Evolutionary conservation across 225 moss, liverwort and hornwort genomes (phyloP), one percentile per base, ranked within the genome.

Genomic region (Straminergon stramineum): DNA sequence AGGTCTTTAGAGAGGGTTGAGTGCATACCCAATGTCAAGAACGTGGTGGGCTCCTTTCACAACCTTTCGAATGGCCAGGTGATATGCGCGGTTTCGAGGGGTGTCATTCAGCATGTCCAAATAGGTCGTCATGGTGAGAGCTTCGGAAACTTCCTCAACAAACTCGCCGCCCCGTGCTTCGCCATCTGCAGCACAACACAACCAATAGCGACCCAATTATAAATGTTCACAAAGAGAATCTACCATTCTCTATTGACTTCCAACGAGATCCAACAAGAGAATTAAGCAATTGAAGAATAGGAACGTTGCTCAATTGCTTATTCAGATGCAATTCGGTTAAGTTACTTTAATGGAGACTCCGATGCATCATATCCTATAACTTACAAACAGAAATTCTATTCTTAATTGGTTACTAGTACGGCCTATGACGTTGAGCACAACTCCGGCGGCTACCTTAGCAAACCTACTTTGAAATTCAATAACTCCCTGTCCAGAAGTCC

Each of bases 71-170:
- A 98, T 97, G 41, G 98, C 98, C 85, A 87, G 75, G 37, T 92
- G 81, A 89, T 95, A 98, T 23, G 96, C 97, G 64, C 84, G 89
- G 86, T 98, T 98, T 31, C 98, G 94, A 86, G 93, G 70, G 61
- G 52, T 67, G 56, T 98, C 97, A 84, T 98, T 98, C 61, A 98
- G 87, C 98, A 98, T 98, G 91, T 98, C 93, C 91, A 98, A 89
- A 86, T 97, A 98, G n/a, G 94, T 94, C 6, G 98, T 98, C 91
- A 94, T 94, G 70, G 91, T 93, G 45, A 97, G 96, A 53, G 97
- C 93, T 85, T 95, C 95, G 41, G 94, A 93, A 88, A 82, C 89
- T 79, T 90, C 90, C 23, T 88, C 92, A 24, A 73, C 79, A 84
- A 85, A 81, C 20, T 78, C 88, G 83, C 83, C 85, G 65, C 87